Evolutionary conservation across 225 moss, liverwort and hornwort species (phyloP).

Genomic region (Antitrichia curtipendula): DNA sequence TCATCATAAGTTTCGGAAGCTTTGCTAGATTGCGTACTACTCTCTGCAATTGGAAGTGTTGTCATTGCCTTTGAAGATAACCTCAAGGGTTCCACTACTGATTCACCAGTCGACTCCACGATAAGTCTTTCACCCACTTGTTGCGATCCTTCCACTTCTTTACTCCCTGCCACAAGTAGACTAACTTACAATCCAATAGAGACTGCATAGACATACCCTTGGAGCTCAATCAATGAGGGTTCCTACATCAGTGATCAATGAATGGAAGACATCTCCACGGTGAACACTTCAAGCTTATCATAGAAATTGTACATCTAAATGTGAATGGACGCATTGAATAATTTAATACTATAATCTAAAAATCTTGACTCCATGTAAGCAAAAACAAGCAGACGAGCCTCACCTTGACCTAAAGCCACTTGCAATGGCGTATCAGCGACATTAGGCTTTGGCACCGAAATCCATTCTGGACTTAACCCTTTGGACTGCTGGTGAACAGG

Average conservation of each 20-base stretch:
- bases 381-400: background rate
- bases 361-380: background rate
- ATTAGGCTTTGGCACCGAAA: constrained; percentile 12
- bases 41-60: background rate
- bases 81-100: background rate
- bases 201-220: background rate
- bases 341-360: background rate
- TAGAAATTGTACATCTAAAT: background rate
- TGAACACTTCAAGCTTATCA: background rate
- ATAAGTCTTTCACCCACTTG: background rate
- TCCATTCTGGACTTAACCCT: constrained; percentile 16
- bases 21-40: background rate
- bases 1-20: background rate
- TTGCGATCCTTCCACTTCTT: background rate
- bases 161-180: constrained; percentile 4
- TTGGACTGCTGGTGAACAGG: constrained; percentile 9
- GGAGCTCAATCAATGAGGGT: background rate
- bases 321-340: background rate
- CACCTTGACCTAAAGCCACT: constrained; percentile 12
- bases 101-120: background rate
- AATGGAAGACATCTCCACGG: background rate
- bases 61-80: background rate
- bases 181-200: background rate
- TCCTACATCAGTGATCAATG: background rate
- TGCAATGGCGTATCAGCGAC: background rate